These are phyloP conservation scores for Penicillium decumbens DNA, from an alignment of 2,329 filamentous ascomycete species.

Conservation along the genomic window DNA sequence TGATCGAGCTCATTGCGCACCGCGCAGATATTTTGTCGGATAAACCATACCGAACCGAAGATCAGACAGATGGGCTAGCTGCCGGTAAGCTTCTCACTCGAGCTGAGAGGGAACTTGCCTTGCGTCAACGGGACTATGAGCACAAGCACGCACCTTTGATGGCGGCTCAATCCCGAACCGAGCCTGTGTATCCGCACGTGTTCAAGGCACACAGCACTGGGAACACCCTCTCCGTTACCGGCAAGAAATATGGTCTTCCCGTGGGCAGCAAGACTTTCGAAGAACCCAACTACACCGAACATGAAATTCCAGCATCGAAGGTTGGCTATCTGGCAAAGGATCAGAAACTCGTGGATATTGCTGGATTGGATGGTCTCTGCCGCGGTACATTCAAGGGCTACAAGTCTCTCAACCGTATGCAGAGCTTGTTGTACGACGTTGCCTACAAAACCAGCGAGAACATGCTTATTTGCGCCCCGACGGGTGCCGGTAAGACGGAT, in stretches of 20 bases:
- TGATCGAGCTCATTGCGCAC: constrained; percentile 82
- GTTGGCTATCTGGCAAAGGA: constrained; percentile 69
- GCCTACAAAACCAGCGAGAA: constrained; percentile 96
- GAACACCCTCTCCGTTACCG: constrained; percentile 74
- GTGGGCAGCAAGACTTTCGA: constrained; percentile 67
- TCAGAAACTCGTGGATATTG: constrained; percentile 72
- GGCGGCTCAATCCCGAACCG: constrained; percentile 64
- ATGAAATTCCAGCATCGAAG: constrained; percentile 74
- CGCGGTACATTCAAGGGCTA: constrained; percentile 91
- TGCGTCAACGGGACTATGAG: constrained; percentile 70
- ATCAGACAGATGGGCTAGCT: constrained; percentile 43
- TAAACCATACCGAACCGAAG: constrained; percentile 28
- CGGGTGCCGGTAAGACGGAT: constrained; percentile 97
- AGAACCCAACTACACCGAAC: constrained; percentile 79
- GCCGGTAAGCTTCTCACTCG: constrained; percentile 63
- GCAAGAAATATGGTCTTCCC: constrained; percentile 78
- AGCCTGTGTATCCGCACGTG: constrained; percentile 84
- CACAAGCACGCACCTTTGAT: constrained; percentile 75
- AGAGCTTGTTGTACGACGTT: constrained; percentile 91
- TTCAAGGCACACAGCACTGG: constrained; percentile 80
- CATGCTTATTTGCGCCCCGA: constrained; percentile 97
- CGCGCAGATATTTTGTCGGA: constrained; percentile 61
- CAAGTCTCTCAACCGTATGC: constrained; percentile 92
- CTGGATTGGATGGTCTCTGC: constrained; percentile 82
- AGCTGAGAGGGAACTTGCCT: constrained; percentile 70